Conservation (phyloP, 768 basidiomycete species). For the Tephrocybe sp. region DNA sequence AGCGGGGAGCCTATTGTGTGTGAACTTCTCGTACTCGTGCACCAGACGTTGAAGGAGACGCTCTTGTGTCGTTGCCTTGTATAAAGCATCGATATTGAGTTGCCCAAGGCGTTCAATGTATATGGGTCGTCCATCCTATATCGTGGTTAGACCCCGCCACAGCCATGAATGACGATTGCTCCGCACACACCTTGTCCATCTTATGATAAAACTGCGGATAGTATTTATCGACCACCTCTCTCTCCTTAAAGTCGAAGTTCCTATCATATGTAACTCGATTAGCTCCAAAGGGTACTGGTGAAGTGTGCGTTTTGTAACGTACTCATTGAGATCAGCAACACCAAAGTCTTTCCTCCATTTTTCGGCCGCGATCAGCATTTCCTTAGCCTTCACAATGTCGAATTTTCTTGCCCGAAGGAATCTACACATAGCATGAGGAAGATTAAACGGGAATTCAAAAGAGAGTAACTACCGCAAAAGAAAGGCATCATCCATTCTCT, state of each 20-base stretch:
- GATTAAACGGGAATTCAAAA: too few species aligned
- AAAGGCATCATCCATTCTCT: constrained; percentile 67
- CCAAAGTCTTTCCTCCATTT: constrained; percentile 88
- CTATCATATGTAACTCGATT: constrained; percentile 31
- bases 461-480: constrained; percentile 48
- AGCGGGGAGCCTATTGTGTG: constrained; percentile 76
- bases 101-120: constrained; percentile 93
- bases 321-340: constrained; percentile 73
- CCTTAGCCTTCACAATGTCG: constrained; percentile 76
- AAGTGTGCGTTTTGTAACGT: constrained; percentile 23
- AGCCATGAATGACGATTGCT: background rate
- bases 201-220: constrained; percentile 98
- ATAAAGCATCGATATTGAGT: constrained; percentile 83
- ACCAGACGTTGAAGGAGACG: constrained; percentile 89
- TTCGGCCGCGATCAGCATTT: constrained; percentile 80
- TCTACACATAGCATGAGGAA: constrained; percentile 35
- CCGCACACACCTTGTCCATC: constrained; percentile 74
- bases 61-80: constrained; percentile 77
- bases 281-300: background rate
- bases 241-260: constrained; percentile 85
- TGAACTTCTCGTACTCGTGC: constrained; percentile 89
- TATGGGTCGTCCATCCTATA: constrained; percentile 90
- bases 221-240: constrained; percentile 78
- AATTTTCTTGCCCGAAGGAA: constrained; percentile 94
- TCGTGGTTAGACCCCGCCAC: background rate